These are phyloP conservation scores for Gnomoniopsis smithogilvyi DNA, from an alignment of 2,329 filamentous ascomycete genomes.

Conservation along the genomic window DNA sequence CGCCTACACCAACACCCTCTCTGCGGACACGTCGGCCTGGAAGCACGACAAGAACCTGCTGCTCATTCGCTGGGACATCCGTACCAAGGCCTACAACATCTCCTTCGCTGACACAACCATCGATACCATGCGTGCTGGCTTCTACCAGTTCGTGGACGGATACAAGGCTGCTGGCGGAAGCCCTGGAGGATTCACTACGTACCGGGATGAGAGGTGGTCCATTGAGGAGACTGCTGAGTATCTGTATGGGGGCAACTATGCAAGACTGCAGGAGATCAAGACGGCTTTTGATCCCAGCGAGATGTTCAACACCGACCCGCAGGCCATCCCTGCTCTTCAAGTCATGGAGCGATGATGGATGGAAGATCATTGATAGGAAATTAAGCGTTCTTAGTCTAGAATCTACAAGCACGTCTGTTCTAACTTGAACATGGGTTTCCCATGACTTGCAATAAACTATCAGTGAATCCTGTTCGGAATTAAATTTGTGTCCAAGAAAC, in stretches of 20 bases:
- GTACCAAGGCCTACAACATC: not conserved
- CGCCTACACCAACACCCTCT: slow-evolving; percentile 1
- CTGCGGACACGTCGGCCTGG: slow-evolving; percentile 2
- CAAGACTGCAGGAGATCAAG: slow-evolving; percentile 3
- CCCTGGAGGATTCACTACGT: slow-evolving; percentile 6
- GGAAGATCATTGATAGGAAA: not conserved
- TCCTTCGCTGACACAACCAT: slow-evolving; percentile 1
- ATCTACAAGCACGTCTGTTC: too few relatives aligned
- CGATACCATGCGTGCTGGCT: not conserved
- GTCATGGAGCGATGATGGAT: not conserved
- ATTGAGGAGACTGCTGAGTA: slow-evolving; percentile 3
- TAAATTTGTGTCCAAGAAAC: too few relatives aligned
- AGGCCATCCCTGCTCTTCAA: slow-evolving; percentile 4
- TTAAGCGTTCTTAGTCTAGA: too few relatives aligned
- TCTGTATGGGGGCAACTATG: slow-evolving; percentile 8
- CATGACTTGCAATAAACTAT: not conserved
- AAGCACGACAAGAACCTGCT: slow-evolving; percentile 14
- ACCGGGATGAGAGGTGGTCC: slow-evolving; percentile 10
- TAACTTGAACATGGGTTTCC: not conserved
- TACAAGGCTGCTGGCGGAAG: not conserved
- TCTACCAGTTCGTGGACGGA: slow-evolving; percentile 3
- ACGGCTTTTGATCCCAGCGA: slow-evolving; percentile 1
- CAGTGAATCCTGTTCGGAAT: too few relatives aligned
- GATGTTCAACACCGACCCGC: slow-evolving; percentile 12
- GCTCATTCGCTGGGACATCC: slow-evolving; percentile 9